Evolutionary conservation across 1,139 yeast species (phyloP).

Genomic region (Torulaspora globosa): DNA sequence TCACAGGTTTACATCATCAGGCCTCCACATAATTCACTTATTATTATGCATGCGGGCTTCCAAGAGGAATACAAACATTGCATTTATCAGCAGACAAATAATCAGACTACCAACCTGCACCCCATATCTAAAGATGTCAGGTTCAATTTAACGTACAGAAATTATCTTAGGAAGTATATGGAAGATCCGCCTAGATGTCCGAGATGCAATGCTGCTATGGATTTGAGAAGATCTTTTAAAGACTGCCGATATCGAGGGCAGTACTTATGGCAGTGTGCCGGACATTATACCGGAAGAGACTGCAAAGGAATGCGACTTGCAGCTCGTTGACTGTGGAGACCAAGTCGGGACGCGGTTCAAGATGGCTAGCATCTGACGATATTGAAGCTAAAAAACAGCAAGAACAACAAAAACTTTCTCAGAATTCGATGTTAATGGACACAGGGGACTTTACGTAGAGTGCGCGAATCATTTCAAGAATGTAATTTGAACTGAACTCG

Average conservation of each 20-base stretch:
- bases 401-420: neutral
- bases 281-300: constrained; percentile 39
- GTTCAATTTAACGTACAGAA: constrained; percentile 61
- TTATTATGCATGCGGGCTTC: constrained; percentile 72
- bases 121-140: constrained; percentile 49
- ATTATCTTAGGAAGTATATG: constrained; percentile 39
- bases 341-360: constrained; percentile 26
- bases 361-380: constrained; percentile 40
- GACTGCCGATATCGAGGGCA: constrained; percentile 44
- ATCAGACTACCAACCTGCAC: constrained; percentile 39
- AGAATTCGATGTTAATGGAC: neutral
- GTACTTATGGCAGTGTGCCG: constrained; percentile 53
- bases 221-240: constrained; percentile 46
- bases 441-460: neutral
- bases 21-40: constrained; percentile 38
- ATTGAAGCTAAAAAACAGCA: constrained; percentile 21
- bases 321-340: constrained; percentile 35
- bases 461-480: neutral
- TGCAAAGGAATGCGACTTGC: constrained; percentile 52
- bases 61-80: constrained; percentile 69
- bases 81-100: constrained; percentile 42
- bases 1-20: constrained; percentile 20
- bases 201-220: constrained; percentile 45
- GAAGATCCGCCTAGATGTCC: constrained; percentile 49
- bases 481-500: too few species aligned